Percentiles rank a stretch among this genome's conserved stretches.
Evolutionary conservation across 208 protist genomes (phyloP).

Genomic region (Endotrypanum monterogeii): DNA sequence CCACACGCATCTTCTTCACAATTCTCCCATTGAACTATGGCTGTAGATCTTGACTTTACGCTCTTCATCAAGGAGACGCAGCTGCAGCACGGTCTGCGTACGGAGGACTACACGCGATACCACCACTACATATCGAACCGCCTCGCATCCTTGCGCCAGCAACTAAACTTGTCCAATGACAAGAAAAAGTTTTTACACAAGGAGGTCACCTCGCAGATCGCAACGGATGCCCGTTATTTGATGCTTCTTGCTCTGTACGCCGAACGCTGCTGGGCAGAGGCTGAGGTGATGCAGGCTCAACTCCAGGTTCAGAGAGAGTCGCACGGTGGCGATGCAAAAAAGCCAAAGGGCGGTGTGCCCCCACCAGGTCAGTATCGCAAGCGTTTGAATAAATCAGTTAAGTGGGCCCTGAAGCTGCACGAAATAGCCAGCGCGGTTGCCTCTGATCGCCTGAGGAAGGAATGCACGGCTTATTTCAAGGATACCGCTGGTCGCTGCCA

Average conservation of each 20-base stretch:
- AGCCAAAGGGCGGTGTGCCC: slow-evolving; percentile 60
- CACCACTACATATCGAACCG: slow-evolving; percentile 83
- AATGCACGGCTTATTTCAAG: slow-evolving; percentile 65
- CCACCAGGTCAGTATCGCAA: slow-evolving; percentile 74
- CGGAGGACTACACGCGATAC: slow-evolving; percentile 83
- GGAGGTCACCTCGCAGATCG: slow-evolving; percentile 67
- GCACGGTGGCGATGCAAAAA: slow-evolving; percentile 32
- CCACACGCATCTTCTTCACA: not conserved
- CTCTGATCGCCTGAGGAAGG: slow-evolving; percentile 44
- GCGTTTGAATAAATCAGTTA: slow-evolving; percentile 85
- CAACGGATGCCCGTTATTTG: slow-evolving; percentile 63
- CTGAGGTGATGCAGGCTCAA: slow-evolving; percentile 65
- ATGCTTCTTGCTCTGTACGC: slow-evolving; percentile 81
- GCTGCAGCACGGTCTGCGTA: slow-evolving; percentile 85
- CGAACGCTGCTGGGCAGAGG: slow-evolving; percentile 84
- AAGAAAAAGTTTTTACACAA: slow-evolving; percentile 82
- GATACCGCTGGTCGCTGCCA: slow-evolving; percentile 59
- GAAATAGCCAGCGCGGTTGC: slow-evolving; percentile 54
- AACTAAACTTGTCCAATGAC: slow-evolving; percentile 76
- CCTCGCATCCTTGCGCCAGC: slow-evolving; percentile 67
- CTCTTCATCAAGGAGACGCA: slow-evolving; percentile 85
- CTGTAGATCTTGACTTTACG: slow-evolving; percentile 73
- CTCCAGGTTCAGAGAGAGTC: slow-evolving; percentile 42
- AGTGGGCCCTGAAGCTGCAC: slow-evolving; percentile 70
- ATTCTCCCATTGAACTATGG: slow-evolving; percentile 9